Base-by-base conservation (phyloP, 2,329 filamentous ascomycete species). In the Phialemoniopsis sp. region DNA sequence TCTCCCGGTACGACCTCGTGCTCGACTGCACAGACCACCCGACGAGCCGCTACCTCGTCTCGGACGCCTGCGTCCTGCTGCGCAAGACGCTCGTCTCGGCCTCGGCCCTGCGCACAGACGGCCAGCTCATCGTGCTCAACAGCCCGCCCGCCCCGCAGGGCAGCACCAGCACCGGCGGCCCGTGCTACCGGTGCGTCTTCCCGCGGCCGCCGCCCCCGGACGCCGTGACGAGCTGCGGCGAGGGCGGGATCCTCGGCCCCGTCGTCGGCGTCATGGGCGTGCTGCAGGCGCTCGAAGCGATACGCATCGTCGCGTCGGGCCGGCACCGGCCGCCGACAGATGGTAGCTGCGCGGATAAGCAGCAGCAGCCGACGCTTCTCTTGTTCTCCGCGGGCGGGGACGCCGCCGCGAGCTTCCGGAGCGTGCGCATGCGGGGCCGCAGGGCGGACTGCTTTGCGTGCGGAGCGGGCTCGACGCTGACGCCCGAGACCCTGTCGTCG, bases 21-120 rank as follows among this genome's bases (percentile, higher is more conserved):
- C 79, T 98, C 12, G 93, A 98, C 61, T 98, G 93, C 59, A 97
- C 91, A 9, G 93, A 98, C 62, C 89, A 91, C 48, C 91, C 93
- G 0, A 85, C 87, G 2, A 87, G 89, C 0, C 86, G 93, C 32
- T 97, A 98, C 59, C 76, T 97, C 34, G 87, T 97, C 47, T 95
- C 89, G 0, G 93, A 98, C 57, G 78, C 86, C 13, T 94, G 89
- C 50, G 85, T 96, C 9, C 69, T 95, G 4, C 71, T 90, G 1
- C 66, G 73, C 3, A 93, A 89, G 54, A 82, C 88, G 0, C 76
- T 98, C 13, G 79, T 97, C 12, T 95, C 89, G 4, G 93, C 91
- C 2, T 94, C 90, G 1, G 91, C 93, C 0, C 75, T 97, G 17
- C 82, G 88, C 14, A 89, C 85, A 0, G 90, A 95, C 41, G 93